A percentile compares a stretch with the other conserved stretches of the same genome.
Evolutionary conservation across 1,284 basidiomycete genomes (phyloP).

Genomic region (Golubevia sp.): DNA sequence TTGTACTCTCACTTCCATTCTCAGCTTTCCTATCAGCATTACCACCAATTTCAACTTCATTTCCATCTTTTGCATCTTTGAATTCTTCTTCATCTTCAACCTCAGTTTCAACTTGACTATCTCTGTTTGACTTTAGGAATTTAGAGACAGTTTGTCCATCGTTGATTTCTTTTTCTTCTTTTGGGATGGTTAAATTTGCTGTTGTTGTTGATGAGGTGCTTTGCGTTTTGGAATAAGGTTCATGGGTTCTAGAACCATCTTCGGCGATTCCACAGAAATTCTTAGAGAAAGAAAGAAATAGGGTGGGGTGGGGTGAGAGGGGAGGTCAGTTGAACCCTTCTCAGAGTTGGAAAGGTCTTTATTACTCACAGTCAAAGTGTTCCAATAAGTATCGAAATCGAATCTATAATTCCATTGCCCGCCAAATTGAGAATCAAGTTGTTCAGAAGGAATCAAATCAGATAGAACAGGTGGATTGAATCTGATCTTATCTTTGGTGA

Average conservation of each 20-base stretch:
- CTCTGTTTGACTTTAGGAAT: neutral
- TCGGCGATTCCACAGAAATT: constrained; percentile 19
- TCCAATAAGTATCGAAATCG: constrained; percentile 73
- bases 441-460: constrained; percentile 74
- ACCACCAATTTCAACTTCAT: neutral
- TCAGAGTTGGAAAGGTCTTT: too few species aligned
- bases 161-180: neutral
- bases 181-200: too few species aligned
- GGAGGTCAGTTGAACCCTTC: too few species aligned
- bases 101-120: neutral
- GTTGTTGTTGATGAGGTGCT: too few species aligned
- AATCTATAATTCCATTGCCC: constrained; percentile 79
- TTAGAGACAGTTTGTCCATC: neutral
- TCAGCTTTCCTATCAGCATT: too few species aligned
- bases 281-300: too few species aligned
- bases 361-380: too few species aligned
- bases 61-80: neutral
- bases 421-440: constrained; percentile 81
- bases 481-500: constrained; percentile 82
- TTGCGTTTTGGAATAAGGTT: neutral
- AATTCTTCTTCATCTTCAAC: neutral
- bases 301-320: too few species aligned
- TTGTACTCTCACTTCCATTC: neutral
- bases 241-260: constrained; percentile 2
- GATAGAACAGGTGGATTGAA: constrained; percentile 78